Base-by-base conservation (phyloP, 116 monocot species). In the Phalaenopsis hybrid region DNA sequence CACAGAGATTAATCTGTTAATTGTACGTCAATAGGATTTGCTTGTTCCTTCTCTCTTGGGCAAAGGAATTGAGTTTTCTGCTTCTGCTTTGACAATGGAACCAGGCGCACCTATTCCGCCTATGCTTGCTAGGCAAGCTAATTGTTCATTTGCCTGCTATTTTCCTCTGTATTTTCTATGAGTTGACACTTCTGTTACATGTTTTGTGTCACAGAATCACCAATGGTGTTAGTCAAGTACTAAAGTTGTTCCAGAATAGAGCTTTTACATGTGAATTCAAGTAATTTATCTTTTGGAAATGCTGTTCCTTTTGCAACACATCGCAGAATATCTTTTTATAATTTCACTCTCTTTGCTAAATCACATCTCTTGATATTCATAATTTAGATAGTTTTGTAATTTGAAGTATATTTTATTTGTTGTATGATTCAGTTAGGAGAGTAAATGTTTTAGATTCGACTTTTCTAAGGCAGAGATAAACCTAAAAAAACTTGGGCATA, bases 191-290 rank as follows among this genome's bases (percentile, higher is more conserved):
- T 85, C 25, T 79, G 6, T 9, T 16, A 31, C 83, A 13, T 70
- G 81, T 79, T 41, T 23, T 88, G 81, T 85, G 81, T 85, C 76
- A 58, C 89, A 97, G 97, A 89, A 93, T 97, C 67, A 90, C 94
- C 51, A 97, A 97, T 88, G 93, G 97, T 15, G 78, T 89, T 28
- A 52, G 80, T 20, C 88, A 90, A 86, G 91, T 88, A 17, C 70
- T 98, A 80, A 92, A 94, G 34, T 68, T 84, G 78, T 93, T 94
- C 78, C 80, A 91, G 75, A 86, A 85, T 57, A 93, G 88, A 87
- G 91, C 91, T 76, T 98, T 98, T 88, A 93, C 93, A 57, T 98
- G 97, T 87, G 97, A 98, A 89, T 94, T 90, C 59, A 98, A 98
- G 97, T 94, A 97, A 80, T 88, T 82, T 58, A 77, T 31, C 12